These are phyloP conservation scores for Endoconidiophora laricicola DNA, from an alignment of 2,329 filamentous ascomycete species.

Conservation along the genomic window DNA sequence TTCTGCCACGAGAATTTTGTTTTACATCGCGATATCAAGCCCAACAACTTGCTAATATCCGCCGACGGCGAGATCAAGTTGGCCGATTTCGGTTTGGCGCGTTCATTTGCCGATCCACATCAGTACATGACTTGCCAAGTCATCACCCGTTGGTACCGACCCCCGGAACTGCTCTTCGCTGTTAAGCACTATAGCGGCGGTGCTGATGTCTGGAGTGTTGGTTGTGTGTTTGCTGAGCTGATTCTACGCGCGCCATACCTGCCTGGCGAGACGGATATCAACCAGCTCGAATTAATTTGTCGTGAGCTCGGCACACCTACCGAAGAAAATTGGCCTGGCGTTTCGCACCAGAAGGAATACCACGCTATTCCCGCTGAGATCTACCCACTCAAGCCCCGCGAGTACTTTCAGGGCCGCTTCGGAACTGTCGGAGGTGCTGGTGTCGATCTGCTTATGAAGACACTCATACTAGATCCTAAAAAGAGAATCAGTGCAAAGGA, in stretches of 20 bases:
- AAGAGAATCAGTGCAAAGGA: conserved; percentile 62
- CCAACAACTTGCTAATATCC: conserved; percentile 91
- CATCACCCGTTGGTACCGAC: conserved; percentile 93
- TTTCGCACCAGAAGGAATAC: conserved; percentile 64
- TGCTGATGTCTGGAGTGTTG: conserved; percentile 89
- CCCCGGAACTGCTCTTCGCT: conserved; percentile 84
- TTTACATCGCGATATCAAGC: conserved; percentile 95
- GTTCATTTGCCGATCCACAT: conserved; percentile 78
- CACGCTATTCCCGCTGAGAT: conserved; percentile 43
- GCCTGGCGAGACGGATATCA: conserved; percentile 67
- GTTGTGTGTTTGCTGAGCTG: conserved; percentile 83
- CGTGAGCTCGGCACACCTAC: conserved; percentile 77
- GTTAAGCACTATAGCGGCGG: conserved; percentile 76
- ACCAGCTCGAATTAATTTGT: conserved; percentile 73
- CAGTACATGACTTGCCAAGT: conserved; percentile 82
- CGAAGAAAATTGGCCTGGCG: conserved; percentile 91
- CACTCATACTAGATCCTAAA: conserved; percentile 72
- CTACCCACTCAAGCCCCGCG: conserved; percentile 45
- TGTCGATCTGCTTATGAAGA: conserved; percentile 74
- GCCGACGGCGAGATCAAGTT: conserved; percentile 88
- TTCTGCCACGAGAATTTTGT: conserved; percentile 94
- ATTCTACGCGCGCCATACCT: conserved; percentile 70
- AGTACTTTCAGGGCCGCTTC: conserved; percentile 63
- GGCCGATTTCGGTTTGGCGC: conserved; percentile 90
- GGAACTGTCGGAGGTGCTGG: conserved; percentile 66